Base-by-base conservation (phyloP, 2,329 filamentous ascomycete species). In the Aspergillus sp. region DNA sequence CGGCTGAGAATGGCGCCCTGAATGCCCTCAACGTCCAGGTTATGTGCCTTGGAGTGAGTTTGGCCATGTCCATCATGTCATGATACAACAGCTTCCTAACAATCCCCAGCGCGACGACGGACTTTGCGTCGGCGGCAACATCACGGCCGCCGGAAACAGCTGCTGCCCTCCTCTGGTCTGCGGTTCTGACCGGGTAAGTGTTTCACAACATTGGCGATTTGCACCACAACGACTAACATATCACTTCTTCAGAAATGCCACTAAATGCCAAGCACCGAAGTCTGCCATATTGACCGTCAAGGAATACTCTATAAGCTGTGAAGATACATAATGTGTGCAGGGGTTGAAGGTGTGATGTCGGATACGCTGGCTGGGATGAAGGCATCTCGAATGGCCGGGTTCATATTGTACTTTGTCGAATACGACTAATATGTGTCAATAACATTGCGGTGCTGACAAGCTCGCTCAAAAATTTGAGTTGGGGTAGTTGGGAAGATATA, bases 101-200 rank as follows among this genome's bases (percentile, higher is more conserved):
- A 17, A 25, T 5, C 1, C 1, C 32, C 17, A 58, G 56, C 30
- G 53, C 5, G 53, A 53, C 49, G 27, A 54, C 39, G n/a, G 38
- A 30, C 15, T 17, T 38, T 63, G 59, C 41, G 50, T 55, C 11
- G n/a, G 39, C 25, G n/a, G 39, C 19, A 63, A 63, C 48, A 17
- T 44, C 2, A 64, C 27, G 3, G 27, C 62, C 49, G 50, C 49
- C 15, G 32, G 47, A 27, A 47, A 30, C 13, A 30, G 36, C n/a
- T 64, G 62, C 57, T 63, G 62, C 17, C n/a, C 54, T 50, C 57
- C 57, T 21, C 51, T 64, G 15, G 32, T 51, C 41, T 64, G 62
- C 30, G 60, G 38, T 17, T 39, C 25, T 48, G 21, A 27, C 54
- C 61, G 38, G 58, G 67, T 66, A 19, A 62, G 62, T 62, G 1